Evolutionary conservation across 495 filamentous ascomycete genomes (phyloP).

Genomic region (Daldinia bambusicola): DNA sequence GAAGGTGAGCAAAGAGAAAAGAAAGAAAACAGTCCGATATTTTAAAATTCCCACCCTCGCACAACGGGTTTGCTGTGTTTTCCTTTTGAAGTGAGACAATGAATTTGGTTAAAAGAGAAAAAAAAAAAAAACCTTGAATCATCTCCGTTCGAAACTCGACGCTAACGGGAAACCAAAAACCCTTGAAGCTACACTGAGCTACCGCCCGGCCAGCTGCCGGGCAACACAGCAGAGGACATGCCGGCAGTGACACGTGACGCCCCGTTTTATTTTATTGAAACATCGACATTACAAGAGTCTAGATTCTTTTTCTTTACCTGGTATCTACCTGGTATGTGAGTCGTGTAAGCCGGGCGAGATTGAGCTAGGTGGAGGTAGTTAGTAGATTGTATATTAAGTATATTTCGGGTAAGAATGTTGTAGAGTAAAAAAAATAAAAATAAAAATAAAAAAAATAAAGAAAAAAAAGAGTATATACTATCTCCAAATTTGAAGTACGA

Average conservation of each 20-base stretch:
- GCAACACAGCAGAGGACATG: conserved; percentile 38
- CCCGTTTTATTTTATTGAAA: conserved; percentile 20
- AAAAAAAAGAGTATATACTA: too few species aligned
- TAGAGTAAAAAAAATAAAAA: too few species aligned
- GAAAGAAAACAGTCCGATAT: too few species aligned
- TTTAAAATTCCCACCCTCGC: conserved; percentile 18
- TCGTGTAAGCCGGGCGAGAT: neutral
- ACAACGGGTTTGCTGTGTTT: conserved; percentile 24
- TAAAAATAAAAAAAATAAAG: too few species aligned
- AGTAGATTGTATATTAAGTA: neutral
- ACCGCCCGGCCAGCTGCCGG: conserved; percentile 6
- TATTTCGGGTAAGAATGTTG: neutral
- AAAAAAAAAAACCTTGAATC: conserved; percentile 6
- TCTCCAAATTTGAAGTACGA: too few species aligned
- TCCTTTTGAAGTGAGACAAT: conserved; percentile 37
- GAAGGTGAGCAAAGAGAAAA: conserved; percentile 3
- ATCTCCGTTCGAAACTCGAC: conserved; percentile 17
- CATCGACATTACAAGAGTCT: conserved; percentile 13
- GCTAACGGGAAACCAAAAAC: conserved; percentile 30
- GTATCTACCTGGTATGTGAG: too few species aligned
- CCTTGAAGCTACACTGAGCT: conserved; percentile 10
- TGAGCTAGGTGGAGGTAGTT: too few species aligned
- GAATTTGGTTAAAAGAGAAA: neutral
- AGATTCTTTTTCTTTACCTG: too few species aligned
- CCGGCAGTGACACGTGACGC: conserved; percentile 36